Conservation (phyloP, 768 basidiomycete species). For the Psilocybe cubensis region DNA sequence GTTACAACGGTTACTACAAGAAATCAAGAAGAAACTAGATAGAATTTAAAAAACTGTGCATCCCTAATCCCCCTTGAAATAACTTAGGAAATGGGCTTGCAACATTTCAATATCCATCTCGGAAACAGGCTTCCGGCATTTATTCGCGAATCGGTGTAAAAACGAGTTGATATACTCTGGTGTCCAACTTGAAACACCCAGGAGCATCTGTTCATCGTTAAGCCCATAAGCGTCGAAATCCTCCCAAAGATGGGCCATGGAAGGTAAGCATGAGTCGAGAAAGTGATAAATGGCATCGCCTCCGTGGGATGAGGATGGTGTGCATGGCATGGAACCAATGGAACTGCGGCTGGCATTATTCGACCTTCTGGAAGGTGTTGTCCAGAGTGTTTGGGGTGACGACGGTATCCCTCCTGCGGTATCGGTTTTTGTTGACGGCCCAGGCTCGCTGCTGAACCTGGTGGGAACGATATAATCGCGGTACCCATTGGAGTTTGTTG, state of each 20-base stretch:
- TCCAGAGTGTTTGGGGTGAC: neutral
- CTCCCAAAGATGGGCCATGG: slow-evolving; percentile 8
- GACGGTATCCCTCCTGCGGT: neutral
- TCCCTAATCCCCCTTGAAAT: too few relatives aligned
- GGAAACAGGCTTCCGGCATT: neutral
- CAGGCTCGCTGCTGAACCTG: neutral
- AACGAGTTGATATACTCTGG: neutral
- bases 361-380: neutral
- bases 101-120: slow-evolving; percentile 15
- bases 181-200: slow-evolving; percentile 9
- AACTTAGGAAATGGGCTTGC: slow-evolving; percentile 11
- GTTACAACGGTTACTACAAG: neutral
- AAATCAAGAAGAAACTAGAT: neutral
- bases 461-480: neutral
- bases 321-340: neutral
- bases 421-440: neutral
- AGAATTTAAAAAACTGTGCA: too few relatives aligned
- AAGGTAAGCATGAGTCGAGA: slow-evolving; percentile 8
- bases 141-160: neutral
- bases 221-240: slow-evolving; percentile 14
- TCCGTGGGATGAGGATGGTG: neutral
- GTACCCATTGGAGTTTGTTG: neutral
- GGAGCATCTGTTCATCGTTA: slow-evolving; percentile 1
- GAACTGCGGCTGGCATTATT: neutral
- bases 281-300: neutral